Conservation (phyloP, 345 rosid species). For the Isatis tinctoria region DNA sequence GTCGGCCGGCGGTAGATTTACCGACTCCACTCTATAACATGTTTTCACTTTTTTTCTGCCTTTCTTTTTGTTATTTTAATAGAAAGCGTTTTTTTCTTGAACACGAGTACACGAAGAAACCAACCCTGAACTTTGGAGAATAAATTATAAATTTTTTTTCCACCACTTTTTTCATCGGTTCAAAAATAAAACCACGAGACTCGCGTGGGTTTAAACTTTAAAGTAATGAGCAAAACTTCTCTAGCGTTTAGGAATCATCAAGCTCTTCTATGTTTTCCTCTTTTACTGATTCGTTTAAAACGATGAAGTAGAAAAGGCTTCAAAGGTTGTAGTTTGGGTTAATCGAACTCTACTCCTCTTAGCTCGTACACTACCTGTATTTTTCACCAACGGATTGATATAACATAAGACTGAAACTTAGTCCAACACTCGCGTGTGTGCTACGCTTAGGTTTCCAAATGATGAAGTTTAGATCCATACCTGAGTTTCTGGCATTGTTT, state of each 20-base stretch:
- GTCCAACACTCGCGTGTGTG: background rate
- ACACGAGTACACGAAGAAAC: slow-evolving; percentile 5
- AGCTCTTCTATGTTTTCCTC: slow-evolving; percentile 11
- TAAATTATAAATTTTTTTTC: background rate
- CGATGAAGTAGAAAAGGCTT: slow-evolving; percentile 42
- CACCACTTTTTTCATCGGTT: background rate
- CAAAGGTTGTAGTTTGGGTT: slow-evolving; percentile 31
- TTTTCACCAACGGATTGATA: background rate
- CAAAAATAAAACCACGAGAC: background rate
- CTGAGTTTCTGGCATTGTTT: slow-evolving; percentile 20
- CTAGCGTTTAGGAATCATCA: background rate
- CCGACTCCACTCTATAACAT: slow-evolving; percentile 35
- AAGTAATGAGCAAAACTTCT: slow-evolving; percentile 13
- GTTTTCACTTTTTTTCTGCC: background rate
- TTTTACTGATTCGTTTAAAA: slow-evolving; percentile 42
- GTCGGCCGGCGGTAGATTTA: slow-evolving; percentile 65
- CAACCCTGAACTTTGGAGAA: slow-evolving; percentile 6
- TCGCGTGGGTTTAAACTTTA: slow-evolving; percentile 13
- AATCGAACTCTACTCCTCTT: slow-evolving; percentile 29
- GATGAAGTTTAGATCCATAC: slow-evolving; percentile 8
- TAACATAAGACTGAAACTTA: background rate
- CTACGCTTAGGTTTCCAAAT: background rate
- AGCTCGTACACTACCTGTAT: slow-evolving; percentile 39
- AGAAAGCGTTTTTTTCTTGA: background rate
- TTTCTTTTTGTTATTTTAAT: background rate